A percentile compares a stretch with the other conserved stretches of the same genome.
These are phyloP conservation scores for Poa pratensis DNA, from an alignment of 176 grass and related monocot species.

Conservation along the genomic window DNA sequence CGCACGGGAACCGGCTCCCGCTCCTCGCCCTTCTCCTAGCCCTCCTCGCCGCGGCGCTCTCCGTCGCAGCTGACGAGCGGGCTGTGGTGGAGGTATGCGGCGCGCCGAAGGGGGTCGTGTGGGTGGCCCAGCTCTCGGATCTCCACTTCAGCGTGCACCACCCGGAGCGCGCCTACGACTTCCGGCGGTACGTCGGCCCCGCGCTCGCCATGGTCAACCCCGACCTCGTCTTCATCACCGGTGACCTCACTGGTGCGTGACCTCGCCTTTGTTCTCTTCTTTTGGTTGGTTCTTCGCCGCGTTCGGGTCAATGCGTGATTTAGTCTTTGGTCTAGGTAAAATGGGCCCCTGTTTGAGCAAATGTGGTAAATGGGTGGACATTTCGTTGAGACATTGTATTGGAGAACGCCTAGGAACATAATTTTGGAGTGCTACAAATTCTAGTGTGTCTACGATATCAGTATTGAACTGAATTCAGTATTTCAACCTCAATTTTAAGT, in stretches of 20 bases:
- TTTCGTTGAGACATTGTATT: neutral
- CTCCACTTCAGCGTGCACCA: constrained; percentile 98
- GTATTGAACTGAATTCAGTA: neutral
- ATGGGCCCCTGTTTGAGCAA: neutral
- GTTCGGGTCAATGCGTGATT: constrained; percentile 35
- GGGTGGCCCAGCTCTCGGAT: constrained; percentile 91
- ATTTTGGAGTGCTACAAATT: neutral
- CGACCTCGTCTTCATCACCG: constrained; percentile 88
- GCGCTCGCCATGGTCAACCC: constrained; percentile 84
- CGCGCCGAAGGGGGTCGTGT: constrained; percentile 71
- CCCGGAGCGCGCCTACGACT: constrained; percentile 88
- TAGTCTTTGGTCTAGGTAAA: neutral
- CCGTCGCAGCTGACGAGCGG: constrained; percentile 11
- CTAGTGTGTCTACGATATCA: neutral
- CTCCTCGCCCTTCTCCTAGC: constrained; percentile 31
- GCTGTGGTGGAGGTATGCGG: constrained; percentile 63
- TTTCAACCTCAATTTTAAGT: neutral
- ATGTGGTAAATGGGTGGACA: neutral
- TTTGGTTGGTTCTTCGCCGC: constrained; percentile 1
- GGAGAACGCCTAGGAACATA: neutral
- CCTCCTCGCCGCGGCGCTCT: constrained; percentile 31
- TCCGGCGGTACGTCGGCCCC: constrained; percentile 74
- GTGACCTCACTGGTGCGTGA: constrained; percentile 93
- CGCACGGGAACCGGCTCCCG: constrained; percentile 19
- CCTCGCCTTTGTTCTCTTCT: too few species aligned